Percentiles rank a stretch among this genome's conserved stretches.
Evolutionary conservation across 108 stramenopile species (phyloP).

Genomic region (Aurantiochytrium sp.): DNA sequence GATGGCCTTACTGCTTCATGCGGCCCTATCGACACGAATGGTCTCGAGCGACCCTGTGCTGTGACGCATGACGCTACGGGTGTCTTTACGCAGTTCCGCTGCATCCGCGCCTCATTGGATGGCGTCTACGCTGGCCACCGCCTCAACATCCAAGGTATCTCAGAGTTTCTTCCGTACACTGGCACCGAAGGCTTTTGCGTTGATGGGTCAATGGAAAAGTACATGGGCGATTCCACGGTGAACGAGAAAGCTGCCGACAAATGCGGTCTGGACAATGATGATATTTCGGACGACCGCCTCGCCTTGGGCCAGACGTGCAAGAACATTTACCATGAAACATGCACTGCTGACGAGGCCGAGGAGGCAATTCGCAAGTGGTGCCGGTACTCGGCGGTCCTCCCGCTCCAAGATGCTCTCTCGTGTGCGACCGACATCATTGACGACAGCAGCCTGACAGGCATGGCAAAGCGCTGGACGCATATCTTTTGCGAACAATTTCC

Average conservation of each 20-base stretch:
- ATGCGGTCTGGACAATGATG: too few species aligned
- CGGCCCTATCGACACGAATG: too few species aligned
- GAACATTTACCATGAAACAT: not conserved
- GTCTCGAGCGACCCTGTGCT: not conserved
- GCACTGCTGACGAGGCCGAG: not conserved
- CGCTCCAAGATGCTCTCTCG: not conserved
- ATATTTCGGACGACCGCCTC: not conserved
- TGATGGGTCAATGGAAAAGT: too few species aligned
- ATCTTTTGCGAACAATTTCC: too few species aligned
- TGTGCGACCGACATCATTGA: too few species aligned
- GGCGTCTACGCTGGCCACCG: not conserved
- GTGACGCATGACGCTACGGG: not conserved
- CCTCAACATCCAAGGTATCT: not conserved
- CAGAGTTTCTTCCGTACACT: not conserved
- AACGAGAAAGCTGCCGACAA: too few species aligned
- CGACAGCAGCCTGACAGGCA: too few species aligned
- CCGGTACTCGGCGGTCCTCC: not conserved
- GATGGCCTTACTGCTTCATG: not conserved
- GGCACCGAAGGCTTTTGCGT: too few species aligned
- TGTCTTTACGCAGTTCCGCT: not conserved
- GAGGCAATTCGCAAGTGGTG: not conserved
- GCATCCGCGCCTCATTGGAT: not conserved
- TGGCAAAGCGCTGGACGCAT: too few species aligned
- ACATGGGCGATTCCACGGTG: too few species aligned
- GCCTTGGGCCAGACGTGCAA: not conserved